These are phyloP conservation scores for Huntiella savannae DNA, from an alignment of 2,329 filamentous ascomycete genomes.

Conservation along the genomic window DNA sequence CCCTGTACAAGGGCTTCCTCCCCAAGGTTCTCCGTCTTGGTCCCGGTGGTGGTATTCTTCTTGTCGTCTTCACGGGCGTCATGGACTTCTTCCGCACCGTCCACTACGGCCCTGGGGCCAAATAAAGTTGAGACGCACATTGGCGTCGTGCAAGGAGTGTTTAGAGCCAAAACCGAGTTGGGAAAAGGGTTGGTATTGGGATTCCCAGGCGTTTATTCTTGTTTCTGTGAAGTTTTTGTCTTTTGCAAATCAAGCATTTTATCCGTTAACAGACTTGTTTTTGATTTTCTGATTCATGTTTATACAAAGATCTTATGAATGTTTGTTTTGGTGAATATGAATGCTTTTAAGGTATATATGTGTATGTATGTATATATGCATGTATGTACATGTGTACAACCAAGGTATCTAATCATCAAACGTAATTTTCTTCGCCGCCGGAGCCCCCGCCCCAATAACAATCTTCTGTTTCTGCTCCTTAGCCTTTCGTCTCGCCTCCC, in stretches of 20 bases:
- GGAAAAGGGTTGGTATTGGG: constrained; percentile 7
- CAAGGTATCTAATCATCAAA: constrained; percentile 25
- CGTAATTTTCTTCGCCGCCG: constrained; percentile 26
- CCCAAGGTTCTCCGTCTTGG: constrained; percentile 57
- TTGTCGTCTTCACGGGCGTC: constrained; percentile 72
- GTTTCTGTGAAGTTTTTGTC: constrained; percentile 4
- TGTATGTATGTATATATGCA: neutral
- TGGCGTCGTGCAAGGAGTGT: neutral
- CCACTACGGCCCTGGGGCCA: constrained; percentile 14
- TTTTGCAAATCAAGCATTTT: constrained; percentile 7
- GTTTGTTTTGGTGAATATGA: neutral
- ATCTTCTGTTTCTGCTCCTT: constrained; percentile 34
- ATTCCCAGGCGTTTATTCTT: constrained; percentile 6
- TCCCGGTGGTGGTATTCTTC: constrained; percentile 45
- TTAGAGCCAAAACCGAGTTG: neutral
- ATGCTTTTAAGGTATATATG: neutral
- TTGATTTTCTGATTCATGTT: constrained; percentile 1
- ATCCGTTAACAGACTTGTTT: constrained; percentile 5
- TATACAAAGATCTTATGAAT: neutral
- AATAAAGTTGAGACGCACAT: neutral
- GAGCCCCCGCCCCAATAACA: constrained; percentile 29
- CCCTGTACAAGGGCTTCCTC: constrained; percentile 93
- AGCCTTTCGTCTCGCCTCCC: constrained; percentile 43
- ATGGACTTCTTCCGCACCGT: constrained; percentile 81
- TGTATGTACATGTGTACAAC: neutral